Evolutionary conservation across 257 asterid species (phyloP).

Genomic region (Salvia splendens): DNA sequence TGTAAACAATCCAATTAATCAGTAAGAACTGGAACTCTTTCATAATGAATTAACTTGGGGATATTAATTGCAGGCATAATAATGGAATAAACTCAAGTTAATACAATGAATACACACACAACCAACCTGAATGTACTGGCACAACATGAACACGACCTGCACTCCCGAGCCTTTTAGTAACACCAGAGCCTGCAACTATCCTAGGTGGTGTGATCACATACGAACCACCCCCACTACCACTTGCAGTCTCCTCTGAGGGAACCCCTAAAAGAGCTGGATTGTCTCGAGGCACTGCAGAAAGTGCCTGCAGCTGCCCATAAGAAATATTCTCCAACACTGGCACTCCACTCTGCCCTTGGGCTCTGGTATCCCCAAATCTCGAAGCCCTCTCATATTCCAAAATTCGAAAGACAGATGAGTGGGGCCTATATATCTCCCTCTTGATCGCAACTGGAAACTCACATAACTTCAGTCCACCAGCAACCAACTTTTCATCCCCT

Average conservation of each 20-base stretch:
- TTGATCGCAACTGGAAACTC: conserved; percentile 73
- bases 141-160: conserved; percentile 79
- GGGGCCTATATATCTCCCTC: conserved; percentile 71
- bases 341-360: conserved; percentile 51
- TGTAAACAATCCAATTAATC: neutral
- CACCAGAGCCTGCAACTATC: conserved; percentile 76
- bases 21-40: neutral
- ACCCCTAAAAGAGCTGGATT: conserved; percentile 46
- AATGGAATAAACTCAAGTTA: neutral
- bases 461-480: conserved; percentile 52
- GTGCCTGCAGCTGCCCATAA: conserved; percentile 86
- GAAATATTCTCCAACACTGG: conserved; percentile 78
- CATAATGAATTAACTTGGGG: neutral
- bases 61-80: neutral
- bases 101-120: neutral
- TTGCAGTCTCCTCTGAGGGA: conserved; percentile 48
- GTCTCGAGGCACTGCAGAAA: conserved; percentile 74
- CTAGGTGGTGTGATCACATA: conserved; percentile 77
- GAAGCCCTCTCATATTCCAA: conserved; percentile 73
- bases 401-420: conserved; percentile 64
- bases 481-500: conserved; percentile 63
- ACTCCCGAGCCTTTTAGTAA: conserved; percentile 69
- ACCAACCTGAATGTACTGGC: conserved; percentile 87
- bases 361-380: conserved; percentile 53
- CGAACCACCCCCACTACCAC: conserved; percentile 59